Evolutionary conservation across 129 eudicot species (phyloP).

Genomic region (Arctium lappa): DNA sequence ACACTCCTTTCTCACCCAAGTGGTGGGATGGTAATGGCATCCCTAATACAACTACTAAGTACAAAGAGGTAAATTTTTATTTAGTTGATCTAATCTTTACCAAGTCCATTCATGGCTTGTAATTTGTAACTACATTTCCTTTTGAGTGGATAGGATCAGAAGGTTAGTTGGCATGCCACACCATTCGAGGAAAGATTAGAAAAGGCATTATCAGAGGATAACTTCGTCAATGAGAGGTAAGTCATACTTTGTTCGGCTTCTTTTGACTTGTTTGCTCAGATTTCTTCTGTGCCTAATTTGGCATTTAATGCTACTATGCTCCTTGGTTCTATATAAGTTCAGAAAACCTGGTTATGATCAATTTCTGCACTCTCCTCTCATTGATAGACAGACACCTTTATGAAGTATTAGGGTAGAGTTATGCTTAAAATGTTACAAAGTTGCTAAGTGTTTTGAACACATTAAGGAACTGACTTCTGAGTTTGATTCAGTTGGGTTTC

Average conservation of each 20-base stretch:
- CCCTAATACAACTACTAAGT: constrained; percentile 80
- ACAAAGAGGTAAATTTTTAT: constrained; percentile 64
- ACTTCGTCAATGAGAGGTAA: constrained; percentile 51
- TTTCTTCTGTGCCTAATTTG: background rate
- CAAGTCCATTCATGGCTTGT: background rate
- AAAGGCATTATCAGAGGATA: constrained; percentile 72
- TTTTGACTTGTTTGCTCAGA: constrained; percentile 4
- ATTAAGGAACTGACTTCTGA: background rate
- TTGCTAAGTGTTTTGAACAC: background rate
- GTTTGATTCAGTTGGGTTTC: background rate
- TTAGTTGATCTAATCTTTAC: background rate
- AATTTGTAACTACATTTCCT: background rate
- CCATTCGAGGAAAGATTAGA: constrained; percentile 89
- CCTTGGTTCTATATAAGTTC: background rate
- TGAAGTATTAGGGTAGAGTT: background rate
- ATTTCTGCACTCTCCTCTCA: background rate
- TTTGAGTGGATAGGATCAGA: constrained; percentile 66
- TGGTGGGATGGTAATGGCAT: constrained; percentile 79
- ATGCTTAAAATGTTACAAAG: background rate
- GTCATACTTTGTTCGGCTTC: background rate
- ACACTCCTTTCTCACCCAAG: constrained; percentile 47
- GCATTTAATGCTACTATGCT: background rate
- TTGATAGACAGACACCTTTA: background rate
- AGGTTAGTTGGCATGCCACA: constrained; percentile 90
- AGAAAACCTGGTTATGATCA: background rate